A percentile compares a stretch with the other conserved stretches of the same genome.
Evolutionary conservation across 2,329 filamentous ascomycete species (phyloP).

Genomic region (Fusarium sp.): DNA sequence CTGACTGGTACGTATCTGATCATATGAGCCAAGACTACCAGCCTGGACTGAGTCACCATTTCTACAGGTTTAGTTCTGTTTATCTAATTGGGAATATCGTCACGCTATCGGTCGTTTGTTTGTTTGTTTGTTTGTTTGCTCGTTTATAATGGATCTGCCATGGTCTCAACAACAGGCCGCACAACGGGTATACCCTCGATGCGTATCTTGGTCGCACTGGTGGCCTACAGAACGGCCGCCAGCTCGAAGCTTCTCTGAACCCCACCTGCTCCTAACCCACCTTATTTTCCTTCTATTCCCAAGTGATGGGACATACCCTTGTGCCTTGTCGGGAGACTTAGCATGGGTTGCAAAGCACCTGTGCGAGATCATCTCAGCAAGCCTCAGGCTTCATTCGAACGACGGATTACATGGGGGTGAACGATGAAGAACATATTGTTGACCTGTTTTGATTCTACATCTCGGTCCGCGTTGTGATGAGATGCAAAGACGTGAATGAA

Average conservation of each 20-base stretch:
- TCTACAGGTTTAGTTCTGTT: constrained; percentile 18
- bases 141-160: constrained; percentile 38
- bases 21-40: constrained; percentile 18
- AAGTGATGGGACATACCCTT: constrained; percentile 3
- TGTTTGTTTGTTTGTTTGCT: constrained; percentile 28
- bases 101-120: constrained; percentile 21
- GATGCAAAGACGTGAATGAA: constrained; percentile 26
- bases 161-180: constrained; percentile 40
- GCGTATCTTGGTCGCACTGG: constrained; percentile 39
- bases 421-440: background rate
- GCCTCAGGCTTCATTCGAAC: background rate
- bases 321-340: constrained; percentile 35
- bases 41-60: background rate
- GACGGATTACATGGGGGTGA: background rate
- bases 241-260: constrained; percentile 23
- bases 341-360: constrained; percentile 6
- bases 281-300: constrained; percentile 21
- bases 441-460: constrained; percentile 12
- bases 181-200: constrained; percentile 35
- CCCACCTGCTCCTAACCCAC: constrained; percentile 23
- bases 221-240: constrained; percentile 6
- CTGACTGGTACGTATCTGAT: constrained; percentile 13
- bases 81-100: background rate
- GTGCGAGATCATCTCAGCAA: constrained; percentile 3
- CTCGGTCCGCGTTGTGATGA: constrained; percentile 17